A percentile compares a stretch with the other conserved stretches of the same genome.
These are phyloP conservation scores for Vitellaria paradoxa DNA, from an alignment of 179 eudicot genomes.

Conservation along the genomic window DNA sequence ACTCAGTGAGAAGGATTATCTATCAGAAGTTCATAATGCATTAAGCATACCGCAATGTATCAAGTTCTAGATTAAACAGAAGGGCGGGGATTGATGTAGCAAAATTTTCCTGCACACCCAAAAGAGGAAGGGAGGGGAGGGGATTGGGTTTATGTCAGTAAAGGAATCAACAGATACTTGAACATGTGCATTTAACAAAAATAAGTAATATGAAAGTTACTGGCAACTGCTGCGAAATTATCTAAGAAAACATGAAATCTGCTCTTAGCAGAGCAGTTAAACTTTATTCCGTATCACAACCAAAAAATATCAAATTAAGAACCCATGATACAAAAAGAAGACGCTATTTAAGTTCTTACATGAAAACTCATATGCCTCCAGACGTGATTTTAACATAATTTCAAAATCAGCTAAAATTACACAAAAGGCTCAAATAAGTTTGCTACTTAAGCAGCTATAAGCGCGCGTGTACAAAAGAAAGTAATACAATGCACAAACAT, in stretches of 20 bases:
- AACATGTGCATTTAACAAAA: neutral
- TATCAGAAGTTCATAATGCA: conserved; percentile 14
- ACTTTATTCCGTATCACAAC: neutral
- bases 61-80: conserved; percentile 95
- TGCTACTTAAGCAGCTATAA: neutral
- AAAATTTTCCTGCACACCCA: conserved; percentile 70
- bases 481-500: neutral
- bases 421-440: neutral
- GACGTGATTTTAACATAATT: conserved; percentile 3
- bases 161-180: neutral
- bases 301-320: neutral
- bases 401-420: conserved; percentile 8
- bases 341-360: neutral
- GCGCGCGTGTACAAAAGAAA: neutral
- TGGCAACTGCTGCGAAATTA: neutral
- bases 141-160: neutral
- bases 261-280: neutral
- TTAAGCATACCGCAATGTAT: conserved; percentile 74
- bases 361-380: neutral
- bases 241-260: neutral
- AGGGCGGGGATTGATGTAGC: conserved; percentile 79
- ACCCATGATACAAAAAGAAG: neutral
- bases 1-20: conserved; percentile 8
- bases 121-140: too few species aligned
- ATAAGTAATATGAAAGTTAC: neutral